Evolutionary conservation across 139 green algal species (phyloP).

Genomic region (Yamagishiella unicocca): DNA sequence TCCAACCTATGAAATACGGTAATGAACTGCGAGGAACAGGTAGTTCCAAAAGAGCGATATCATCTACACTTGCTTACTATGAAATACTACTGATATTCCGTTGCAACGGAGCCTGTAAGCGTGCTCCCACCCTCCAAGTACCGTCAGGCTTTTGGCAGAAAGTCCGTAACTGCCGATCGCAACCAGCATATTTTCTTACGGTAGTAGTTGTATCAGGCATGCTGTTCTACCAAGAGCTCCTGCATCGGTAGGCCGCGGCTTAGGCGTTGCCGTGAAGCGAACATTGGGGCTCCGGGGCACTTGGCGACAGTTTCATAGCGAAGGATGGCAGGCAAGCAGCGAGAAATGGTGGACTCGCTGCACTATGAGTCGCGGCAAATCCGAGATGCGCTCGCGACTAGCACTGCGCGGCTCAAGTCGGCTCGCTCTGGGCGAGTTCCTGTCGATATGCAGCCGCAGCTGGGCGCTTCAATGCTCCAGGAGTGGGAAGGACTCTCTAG

Average conservation of each 20-base stretch:
- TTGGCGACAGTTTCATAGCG: not conserved
- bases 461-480: constrained; percentile 19
- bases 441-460: constrained; percentile 20
- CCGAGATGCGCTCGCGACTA: not conserved
- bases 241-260: not conserved
- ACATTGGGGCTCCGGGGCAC: not conserved
- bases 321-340: constrained; percentile 15
- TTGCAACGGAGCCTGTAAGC: too few species aligned
- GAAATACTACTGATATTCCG: too few species aligned
- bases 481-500: constrained; percentile 41
- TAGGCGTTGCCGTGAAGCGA: not conserved
- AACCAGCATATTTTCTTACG: too few species aligned
- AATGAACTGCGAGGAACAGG: too few species aligned
- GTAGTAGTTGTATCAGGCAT: too few species aligned
- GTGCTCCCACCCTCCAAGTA: too few species aligned
- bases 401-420: constrained; percentile 1
- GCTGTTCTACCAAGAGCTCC: too few species aligned
- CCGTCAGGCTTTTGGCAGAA: too few species aligned
- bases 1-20: too few species aligned
- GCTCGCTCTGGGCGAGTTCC: not conserved
- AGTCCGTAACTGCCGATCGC: too few species aligned
- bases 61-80: too few species aligned
- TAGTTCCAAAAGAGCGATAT: too few species aligned
- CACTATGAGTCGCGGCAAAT: constrained; percentile 41
- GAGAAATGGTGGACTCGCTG: constrained; percentile 23